These are phyloP conservation scores for Skeletonema costatum DNA, from an alignment of 108 stramenopile genomes.

Conservation along the genomic window DNA sequence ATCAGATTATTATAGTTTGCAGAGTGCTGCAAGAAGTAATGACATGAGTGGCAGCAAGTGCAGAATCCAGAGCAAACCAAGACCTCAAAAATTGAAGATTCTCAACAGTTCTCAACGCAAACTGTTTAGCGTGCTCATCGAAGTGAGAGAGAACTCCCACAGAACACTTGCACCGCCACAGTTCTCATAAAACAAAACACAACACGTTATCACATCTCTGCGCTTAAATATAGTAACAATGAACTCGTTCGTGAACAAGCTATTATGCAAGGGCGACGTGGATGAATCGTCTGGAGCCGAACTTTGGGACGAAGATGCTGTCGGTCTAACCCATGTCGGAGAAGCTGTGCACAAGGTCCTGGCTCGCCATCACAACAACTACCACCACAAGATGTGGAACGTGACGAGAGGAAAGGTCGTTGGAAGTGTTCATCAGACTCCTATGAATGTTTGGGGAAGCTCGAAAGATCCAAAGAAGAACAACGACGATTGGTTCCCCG, in stretches of 20 bases:
- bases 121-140: not conserved
- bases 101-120: too few species aligned
- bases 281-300: slow-evolving; percentile 64
- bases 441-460: slow-evolving; percentile 22
- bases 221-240: not conserved
- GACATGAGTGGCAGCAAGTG: too few species aligned
- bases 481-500: slow-evolving; percentile 61
- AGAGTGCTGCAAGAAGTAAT: too few species aligned
- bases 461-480: slow-evolving; percentile 41
- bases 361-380: slow-evolving; percentile 50
- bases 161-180: too few species aligned
- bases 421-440: slow-evolving; percentile 50
- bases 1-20: too few species aligned
- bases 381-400: slow-evolving; percentile 67
- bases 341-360: slow-evolving; percentile 55
- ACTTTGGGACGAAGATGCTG: slow-evolving; percentile 53
- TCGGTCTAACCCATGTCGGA: slow-evolving; percentile 49
- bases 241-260: slow-evolving; percentile 24
- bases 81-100: too few species aligned
- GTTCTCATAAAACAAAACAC: too few species aligned
- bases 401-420: slow-evolving; percentile 61
- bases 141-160: not conserved
- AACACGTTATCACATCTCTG: not conserved
- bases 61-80: too few species aligned
- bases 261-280: slow-evolving; percentile 21